Conservation (phyloP, 192 early-diverging fungal species). For the Backusella psychrophila region DNA sequence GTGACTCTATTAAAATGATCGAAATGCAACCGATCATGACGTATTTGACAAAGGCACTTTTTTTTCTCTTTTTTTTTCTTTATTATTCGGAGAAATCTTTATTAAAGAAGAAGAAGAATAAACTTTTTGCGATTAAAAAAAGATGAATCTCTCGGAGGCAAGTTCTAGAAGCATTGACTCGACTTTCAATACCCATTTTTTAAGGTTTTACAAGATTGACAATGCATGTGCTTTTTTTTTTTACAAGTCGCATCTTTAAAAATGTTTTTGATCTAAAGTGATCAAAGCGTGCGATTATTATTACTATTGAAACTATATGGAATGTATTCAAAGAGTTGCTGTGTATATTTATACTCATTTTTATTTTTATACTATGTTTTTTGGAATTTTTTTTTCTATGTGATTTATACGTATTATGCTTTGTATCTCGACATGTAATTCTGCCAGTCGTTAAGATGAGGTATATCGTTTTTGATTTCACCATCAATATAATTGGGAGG, state of each 20-base stretch:
- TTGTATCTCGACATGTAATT: slow-evolving; percentile 1
- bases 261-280: not conserved
- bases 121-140: not conserved
- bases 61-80: not conserved
- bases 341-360: not conserved
- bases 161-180: not conserved
- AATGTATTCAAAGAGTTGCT: no score
- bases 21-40: not conserved
- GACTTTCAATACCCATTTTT: not conserved
- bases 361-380: not conserved
- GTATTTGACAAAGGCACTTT: not conserved
- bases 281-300: not conserved
- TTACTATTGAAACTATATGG: not conserved
- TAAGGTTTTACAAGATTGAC: not conserved
- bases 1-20: not conserved
- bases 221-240: no score
- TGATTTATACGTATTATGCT: not conserved
- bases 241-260: not conserved
- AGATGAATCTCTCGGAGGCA: not conserved
- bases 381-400: not conserved
- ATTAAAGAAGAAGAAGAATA: not conserved
- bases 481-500: slow-evolving; percentile 6
- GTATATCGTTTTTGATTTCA: slow-evolving; percentile 7
- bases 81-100: not conserved
- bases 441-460: not conserved